Evolutionary conservation across 495 filamentous ascomycete genomes (phyloP).

Genomic region (Trypethelium eluteriae): DNA sequence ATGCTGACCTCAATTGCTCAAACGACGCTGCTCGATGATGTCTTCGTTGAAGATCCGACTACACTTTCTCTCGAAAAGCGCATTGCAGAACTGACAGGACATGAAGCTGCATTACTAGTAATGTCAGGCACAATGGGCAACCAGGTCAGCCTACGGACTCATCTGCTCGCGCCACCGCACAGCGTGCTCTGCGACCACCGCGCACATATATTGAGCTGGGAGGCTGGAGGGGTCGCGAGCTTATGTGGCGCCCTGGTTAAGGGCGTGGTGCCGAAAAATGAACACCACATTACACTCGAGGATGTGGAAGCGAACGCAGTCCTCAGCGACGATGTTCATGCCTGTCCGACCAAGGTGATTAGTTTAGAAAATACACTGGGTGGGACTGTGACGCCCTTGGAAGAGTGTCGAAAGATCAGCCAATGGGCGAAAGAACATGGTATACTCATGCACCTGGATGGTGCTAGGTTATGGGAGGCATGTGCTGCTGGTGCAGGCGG

Average conservation of each 20-base stretch:
- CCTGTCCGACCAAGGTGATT: constrained; percentile 70
- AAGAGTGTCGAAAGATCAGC: constrained; percentile 58
- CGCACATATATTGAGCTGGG: constrained; percentile 59
- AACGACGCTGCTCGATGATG: constrained; percentile 60
- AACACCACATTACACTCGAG: constrained; percentile 63
- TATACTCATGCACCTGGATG: constrained; percentile 75
- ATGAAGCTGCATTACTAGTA: constrained; percentile 68
- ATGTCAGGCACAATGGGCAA: constrained; percentile 90
- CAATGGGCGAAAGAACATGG: constrained; percentile 59
- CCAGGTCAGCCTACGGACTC: constrained; percentile 60
- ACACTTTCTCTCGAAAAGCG: constrained; percentile 62
- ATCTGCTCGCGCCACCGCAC: constrained; percentile 64
- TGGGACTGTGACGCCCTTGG: constrained; percentile 68
- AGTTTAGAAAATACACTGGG: constrained; percentile 78
- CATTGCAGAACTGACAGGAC: constrained; percentile 61
- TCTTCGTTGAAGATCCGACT: constrained; percentile 73
- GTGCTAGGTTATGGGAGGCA: constrained; percentile 62
- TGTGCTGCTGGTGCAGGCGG: constrained; percentile 35
- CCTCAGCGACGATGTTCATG: constrained; percentile 49
- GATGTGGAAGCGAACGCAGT: constrained; percentile 56
- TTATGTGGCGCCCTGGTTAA: constrained; percentile 55
- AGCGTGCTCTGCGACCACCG: constrained; percentile 60
- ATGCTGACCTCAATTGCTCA: constrained; percentile 64
- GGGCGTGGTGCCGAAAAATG: constrained; percentile 55
- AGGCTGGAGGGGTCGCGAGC: constrained; percentile 62